Evolutionary conservation across 495 filamentous ascomycete species (phyloP).

Genomic region (Letharia lupina): DNA sequence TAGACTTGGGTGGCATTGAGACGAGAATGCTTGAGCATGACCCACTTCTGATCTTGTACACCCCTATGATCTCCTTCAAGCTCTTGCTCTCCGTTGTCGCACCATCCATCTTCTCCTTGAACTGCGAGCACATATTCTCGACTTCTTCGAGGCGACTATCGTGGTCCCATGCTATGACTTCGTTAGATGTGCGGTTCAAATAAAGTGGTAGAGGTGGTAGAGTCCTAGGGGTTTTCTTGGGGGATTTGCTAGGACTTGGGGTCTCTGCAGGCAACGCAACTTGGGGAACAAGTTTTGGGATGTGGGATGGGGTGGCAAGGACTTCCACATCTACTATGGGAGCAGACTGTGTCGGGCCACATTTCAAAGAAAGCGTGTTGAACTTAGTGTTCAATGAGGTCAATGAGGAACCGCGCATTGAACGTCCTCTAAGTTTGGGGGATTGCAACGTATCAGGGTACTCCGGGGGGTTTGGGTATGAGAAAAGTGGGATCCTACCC

Average conservation of each 20-base stretch:
- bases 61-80: constrained; percentile 57
- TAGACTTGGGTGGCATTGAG: constrained; percentile 11
- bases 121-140: constrained; percentile 49
- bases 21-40: constrained; percentile 14
- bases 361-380: constrained; percentile 26
- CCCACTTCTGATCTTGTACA: constrained; percentile 69
- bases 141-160: constrained; percentile 57
- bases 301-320: constrained; percentile 32
- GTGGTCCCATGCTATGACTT: constrained; percentile 61
- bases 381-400: constrained; percentile 32
- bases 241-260: constrained; percentile 32
- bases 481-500: constrained; percentile 51
- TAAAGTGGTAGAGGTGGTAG: constrained; percentile 36
- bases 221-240: constrained; percentile 26
- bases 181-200: constrained; percentile 66
- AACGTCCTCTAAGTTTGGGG: constrained; percentile 17
- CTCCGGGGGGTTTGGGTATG: constrained; percentile 26
- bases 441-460: constrained; percentile 17
- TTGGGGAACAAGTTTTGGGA: constrained; percentile 27
- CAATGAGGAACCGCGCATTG: constrained; percentile 30
- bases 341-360: constrained; percentile 22
- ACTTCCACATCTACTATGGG: constrained; percentile 26
- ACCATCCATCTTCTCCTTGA: constrained; percentile 55
- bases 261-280: constrained; percentile 27
- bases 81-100: constrained; percentile 52